Conservation (phyloP, 768 basidiomycete genomes). For the Psilocybe cubensis region DNA sequence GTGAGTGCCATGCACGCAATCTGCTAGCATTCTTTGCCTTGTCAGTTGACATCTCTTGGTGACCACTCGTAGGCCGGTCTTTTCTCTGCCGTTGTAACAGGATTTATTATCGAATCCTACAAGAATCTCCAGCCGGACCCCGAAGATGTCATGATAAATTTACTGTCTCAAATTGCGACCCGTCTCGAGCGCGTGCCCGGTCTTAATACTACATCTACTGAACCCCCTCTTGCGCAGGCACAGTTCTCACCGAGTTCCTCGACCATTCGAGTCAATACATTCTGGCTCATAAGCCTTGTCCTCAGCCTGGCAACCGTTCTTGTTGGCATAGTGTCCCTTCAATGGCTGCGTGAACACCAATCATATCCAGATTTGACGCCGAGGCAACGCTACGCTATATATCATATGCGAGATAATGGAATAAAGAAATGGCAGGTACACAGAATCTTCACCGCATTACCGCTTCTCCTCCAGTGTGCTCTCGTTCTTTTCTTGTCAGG, state of each 20-base stretch:
- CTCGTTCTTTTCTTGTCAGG: constrained; percentile 27
- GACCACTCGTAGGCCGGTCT: constrained; percentile 24
- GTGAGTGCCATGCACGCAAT: constrained; percentile 8
- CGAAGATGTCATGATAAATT: constrained; percentile 1
- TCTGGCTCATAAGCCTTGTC: constrained; percentile 24
- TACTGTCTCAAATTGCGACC: constrained; percentile 13
- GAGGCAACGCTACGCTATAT: constrained; percentile 18
- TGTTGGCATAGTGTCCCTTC: constrained; percentile 23
- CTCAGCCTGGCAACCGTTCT: constrained; percentile 24
- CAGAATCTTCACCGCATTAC: constrained; percentile 22
- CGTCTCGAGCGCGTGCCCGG: neutral
- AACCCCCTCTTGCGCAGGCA: neutral
- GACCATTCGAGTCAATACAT: constrained; percentile 20
- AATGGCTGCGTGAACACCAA: constrained; percentile 27
- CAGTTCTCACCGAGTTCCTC: constrained; percentile 14
- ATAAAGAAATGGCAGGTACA: constrained; percentile 27
- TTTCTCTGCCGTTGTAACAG: constrained; percentile 24
- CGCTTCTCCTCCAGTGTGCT: constrained; percentile 27
- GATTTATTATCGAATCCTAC: constrained; percentile 22
- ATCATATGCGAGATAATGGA: constrained; percentile 28
- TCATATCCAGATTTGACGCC: constrained; percentile 14
- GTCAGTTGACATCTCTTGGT: too few species aligned
- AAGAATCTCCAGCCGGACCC: constrained; percentile 16
- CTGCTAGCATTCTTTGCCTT: too few species aligned
- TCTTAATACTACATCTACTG: neutral